Percentiles rank a stretch among this genome's conserved stretches.
Conservation (phyloP, 75 land plant species). For the Pinus tabuliformis region DNA sequence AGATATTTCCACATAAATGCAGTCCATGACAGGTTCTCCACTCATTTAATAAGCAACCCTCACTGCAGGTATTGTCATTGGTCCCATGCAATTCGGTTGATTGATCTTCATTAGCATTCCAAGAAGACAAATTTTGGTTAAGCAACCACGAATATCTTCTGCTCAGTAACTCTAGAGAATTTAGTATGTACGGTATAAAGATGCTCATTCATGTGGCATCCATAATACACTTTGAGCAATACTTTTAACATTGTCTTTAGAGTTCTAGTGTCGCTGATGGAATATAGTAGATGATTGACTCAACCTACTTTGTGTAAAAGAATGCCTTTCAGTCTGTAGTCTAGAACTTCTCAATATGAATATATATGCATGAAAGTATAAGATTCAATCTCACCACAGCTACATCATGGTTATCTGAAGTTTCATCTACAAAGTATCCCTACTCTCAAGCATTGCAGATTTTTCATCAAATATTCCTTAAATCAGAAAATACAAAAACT, state of each 20-base stretch:
- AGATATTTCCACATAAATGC: not conserved
- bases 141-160: not conserved
- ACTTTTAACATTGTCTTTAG: not conserved
- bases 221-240: not conserved
- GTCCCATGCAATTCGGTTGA: not conserved
- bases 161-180: not conserved
- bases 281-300: not conserved
- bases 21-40: not conserved
- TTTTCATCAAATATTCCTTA: constrained; percentile 4
- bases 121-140: not conserved
- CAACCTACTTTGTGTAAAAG: not conserved
- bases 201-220: not conserved
- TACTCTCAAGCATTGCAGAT: no score
- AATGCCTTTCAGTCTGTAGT: not conserved
- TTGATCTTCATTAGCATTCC: not conserved
- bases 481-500: not conserved
- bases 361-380: no score
- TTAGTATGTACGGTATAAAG: not conserved
- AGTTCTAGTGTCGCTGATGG: not conserved
- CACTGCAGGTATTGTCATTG: not conserved
- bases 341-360: no score
- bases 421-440: not conserved
- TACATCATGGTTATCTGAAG: not conserved
- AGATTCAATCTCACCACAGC: not conserved
- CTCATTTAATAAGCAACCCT: not conserved